Evolutionary conservation across 2,329 filamentous ascomycete genomes (phyloP).

Genomic region (Ceratocystis lukuohia): DNA sequence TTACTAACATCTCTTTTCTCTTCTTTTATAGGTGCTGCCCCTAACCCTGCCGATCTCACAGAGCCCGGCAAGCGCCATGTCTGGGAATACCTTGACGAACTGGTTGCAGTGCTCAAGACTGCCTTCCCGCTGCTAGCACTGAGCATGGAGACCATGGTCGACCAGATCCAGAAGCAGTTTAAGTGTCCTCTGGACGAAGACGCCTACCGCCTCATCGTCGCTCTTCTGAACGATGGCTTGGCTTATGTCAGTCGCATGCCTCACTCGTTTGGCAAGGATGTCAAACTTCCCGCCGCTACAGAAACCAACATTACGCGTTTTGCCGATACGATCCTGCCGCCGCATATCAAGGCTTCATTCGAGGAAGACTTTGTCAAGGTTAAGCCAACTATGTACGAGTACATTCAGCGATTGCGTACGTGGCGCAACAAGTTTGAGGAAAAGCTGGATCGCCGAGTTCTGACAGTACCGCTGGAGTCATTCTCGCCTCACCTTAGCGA

Average conservation of each 20-base stretch:
- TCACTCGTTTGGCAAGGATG: slow-evolving; percentile 72
- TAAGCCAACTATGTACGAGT: slow-evolving; percentile 96
- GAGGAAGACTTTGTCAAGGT: slow-evolving; percentile 92
- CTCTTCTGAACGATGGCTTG: slow-evolving; percentile 84
- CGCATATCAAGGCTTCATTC: slow-evolving; percentile 90
- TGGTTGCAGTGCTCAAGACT: slow-evolving; percentile 90
- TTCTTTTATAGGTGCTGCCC: neutral
- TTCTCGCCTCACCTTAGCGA: slow-evolving; percentile 89
- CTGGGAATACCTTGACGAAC: slow-evolving; percentile 93
- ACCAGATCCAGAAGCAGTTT: slow-evolving; percentile 97
- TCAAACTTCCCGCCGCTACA: slow-evolving; percentile 77
- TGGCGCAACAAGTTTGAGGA: slow-evolving; percentile 98
- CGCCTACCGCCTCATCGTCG: slow-evolving; percentile 94
- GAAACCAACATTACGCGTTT: slow-evolving; percentile 96
- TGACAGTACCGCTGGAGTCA: slow-evolving; percentile 61
- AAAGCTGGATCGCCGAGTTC: slow-evolving; percentile 74
- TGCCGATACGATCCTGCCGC: slow-evolving; percentile 85
- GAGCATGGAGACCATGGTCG: slow-evolving; percentile 99
- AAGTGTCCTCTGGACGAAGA: slow-evolving; percentile 98
- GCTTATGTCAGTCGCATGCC: slow-evolving; percentile 86
- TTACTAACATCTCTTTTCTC: neutral
- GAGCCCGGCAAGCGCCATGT: slow-evolving; percentile 54
- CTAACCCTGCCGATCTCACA: slow-evolving; percentile 17
- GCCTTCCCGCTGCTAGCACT: slow-evolving; percentile 89
- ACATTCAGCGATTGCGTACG: slow-evolving; percentile 88